Evolutionary conservation across 768 basidiomycete genomes (phyloP).

Genomic region (Russula emetica): DNA sequence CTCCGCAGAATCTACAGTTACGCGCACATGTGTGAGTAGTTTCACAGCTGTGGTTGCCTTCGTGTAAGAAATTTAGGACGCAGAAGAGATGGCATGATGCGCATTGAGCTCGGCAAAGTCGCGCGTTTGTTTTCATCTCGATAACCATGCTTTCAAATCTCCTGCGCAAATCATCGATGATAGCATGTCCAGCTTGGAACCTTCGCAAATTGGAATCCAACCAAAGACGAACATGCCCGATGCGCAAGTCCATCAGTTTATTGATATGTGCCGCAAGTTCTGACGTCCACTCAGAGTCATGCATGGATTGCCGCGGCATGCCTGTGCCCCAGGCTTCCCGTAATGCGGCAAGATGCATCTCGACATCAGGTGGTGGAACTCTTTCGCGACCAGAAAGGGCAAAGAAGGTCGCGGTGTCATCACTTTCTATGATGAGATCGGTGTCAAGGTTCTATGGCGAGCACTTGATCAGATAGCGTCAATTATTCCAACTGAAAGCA

Average conservation of each 20-base stretch:
- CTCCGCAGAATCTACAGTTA: slow-evolving; percentile 43
- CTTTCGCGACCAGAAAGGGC: slow-evolving; percentile 31
- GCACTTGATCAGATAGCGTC: neutral
- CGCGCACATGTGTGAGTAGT: slow-evolving; percentile 47
- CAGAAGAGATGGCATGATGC: slow-evolving; percentile 47
- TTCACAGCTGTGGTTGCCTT: slow-evolving; percentile 45
- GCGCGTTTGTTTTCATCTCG: slow-evolving; percentile 43
- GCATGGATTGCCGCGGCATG: slow-evolving; percentile 34
- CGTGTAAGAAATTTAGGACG: slow-evolving; percentile 44
- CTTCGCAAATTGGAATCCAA: slow-evolving; percentile 45
- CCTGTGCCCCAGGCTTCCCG: slow-evolving; percentile 35
- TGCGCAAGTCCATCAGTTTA: slow-evolving; percentile 40
- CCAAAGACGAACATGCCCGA: slow-evolving; percentile 50
- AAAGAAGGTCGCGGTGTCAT: slow-evolving; percentile 40
- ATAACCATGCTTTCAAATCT: slow-evolving; percentile 42
- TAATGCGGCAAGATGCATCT: slow-evolving; percentile 30
- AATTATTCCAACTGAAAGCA: neutral
- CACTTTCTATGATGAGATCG: slow-evolving; percentile 38
- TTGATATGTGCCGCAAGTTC: slow-evolving; percentile 40
- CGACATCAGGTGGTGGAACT: slow-evolving; percentile 29
- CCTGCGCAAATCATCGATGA: slow-evolving; percentile 44
- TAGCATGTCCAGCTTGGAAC: slow-evolving; percentile 43
- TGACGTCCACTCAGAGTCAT: slow-evolving; percentile 43
- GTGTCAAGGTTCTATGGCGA: slow-evolving; percentile 49
- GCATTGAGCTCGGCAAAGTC: slow-evolving; percentile 51